Evolutionary conservation across 805 yeast genomes (phyloP), one percentile per base, ranked within the genome.

Genomic region (Candida boleticola): DNA sequence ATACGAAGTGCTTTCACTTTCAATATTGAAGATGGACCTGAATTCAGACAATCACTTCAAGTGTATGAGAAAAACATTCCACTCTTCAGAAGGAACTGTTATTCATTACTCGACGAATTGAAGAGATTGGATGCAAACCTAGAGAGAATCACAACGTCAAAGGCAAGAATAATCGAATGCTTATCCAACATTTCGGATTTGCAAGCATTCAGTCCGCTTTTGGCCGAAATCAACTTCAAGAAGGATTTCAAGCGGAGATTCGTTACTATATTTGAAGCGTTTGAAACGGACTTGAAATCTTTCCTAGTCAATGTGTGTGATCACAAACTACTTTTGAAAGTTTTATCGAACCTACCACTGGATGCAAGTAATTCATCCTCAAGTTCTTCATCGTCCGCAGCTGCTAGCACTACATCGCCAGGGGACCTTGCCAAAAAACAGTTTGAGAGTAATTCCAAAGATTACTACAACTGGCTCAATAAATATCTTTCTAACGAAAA

Each of bases 1-100:
- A 59, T 55, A 40, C 55, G 63, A 35, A 55, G 48, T 29, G 66
- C 57, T 3, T 69, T 66, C 43, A 55, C 48, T 26, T 68, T 68
- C 42, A 58, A 53, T 29, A 52, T 66, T 14, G 71, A 68, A 36
- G 76, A 71, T 47, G 76, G 76, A 0, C 76, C 76, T 4, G 72
- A 68, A 37, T 69, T 70, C 40, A 48, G 76, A 21, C 60, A 52
- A 17, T 44, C 60, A 3, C 53, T 71, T 31, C 48, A 47, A 5
- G 51, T 47, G n/a, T 63, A 65, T 43, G 74, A 70, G 45, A 43
- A 51, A 11, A 46, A 49, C 3, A 45, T 66, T 4, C 68, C 71
- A 0, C 35, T 40, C 6, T 59, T 65, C 41, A 60, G 55, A 32
- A 57, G 53, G 26, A 50, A 54, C 4, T 53, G 58, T 36, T 39